A percentile compares a stretch with the other conserved stretches of the same genome.
Evolutionary conservation across 179 eudicot genomes (phyloP).

Genomic region (Beta lomatogona): DNA sequence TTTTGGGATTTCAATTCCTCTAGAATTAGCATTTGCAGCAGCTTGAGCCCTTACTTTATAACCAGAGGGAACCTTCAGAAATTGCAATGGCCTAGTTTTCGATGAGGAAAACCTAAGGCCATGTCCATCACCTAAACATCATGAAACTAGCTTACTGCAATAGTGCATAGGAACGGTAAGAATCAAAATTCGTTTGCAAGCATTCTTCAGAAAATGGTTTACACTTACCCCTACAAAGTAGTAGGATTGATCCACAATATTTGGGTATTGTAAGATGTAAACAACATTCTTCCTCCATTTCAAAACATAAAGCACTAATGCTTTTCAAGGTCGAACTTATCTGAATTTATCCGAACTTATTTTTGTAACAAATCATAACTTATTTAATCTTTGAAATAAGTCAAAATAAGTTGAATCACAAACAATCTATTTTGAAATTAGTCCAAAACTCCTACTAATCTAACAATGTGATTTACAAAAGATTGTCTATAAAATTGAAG

Average conservation of each 20-base stretch:
- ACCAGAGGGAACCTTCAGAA: slow-evolving; percentile 40
- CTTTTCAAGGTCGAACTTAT: not conserved
- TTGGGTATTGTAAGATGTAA: not conserved
- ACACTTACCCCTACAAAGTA: not conserved
- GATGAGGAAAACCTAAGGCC: slow-evolving; percentile 26
- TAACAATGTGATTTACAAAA: not conserved
- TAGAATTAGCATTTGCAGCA: slow-evolving; percentile 25
- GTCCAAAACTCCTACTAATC: not conserved
- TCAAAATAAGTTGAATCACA: too few relatives aligned
- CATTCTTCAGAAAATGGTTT: not conserved
- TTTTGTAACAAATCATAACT: not conserved
- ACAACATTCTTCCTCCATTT: not conserved
- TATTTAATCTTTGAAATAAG: too few relatives aligned
- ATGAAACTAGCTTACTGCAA: not conserved
- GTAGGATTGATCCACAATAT: not conserved
- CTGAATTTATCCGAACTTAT: not conserved
- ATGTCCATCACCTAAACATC: slow-evolving; percentile 27
- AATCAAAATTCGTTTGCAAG: not conserved
- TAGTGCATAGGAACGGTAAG: not conserved
- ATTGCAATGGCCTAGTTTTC: slow-evolving; percentile 30
- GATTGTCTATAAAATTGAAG: not conserved
- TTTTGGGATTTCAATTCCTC: slow-evolving; percentile 60
- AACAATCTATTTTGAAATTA: not conserved
- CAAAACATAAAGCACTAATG: not conserved
- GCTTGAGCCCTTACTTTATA: slow-evolving; percentile 40